Evolutionary conservation across 441 rosid species (phyloP), one percentile per base, ranked within the genome.

Genomic region (Theobroma grandiflorum): DNA sequence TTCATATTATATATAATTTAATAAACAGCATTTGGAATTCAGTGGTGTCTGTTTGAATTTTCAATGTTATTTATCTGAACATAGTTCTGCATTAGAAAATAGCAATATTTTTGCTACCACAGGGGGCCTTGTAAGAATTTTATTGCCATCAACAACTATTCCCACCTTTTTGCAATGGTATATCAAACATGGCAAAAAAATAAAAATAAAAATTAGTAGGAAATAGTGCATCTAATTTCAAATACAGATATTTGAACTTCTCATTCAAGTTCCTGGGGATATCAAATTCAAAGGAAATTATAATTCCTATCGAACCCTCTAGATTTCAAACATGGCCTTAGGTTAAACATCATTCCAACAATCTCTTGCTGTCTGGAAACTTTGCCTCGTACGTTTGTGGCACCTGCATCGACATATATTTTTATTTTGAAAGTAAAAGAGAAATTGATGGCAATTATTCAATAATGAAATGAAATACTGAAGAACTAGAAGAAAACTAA

Each of bases 341-440:
- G 58, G 20, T 33, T 37, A 61, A 43, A 59, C 31, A 50, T 33
- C 65, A 20, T 58, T 26, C 15, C 40, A 31, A 76, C 82, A 85
- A 85, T 76, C 80, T 85, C 85, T 88, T 84, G 85, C 94, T 84
- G 64, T 90, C 92, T 0, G 91, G 95, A 79, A 96, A 96, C 74
- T 90, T 89, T 11, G 87, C 79, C 79, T 93, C 95, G 33, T 93
- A 96, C 14, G 82, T 73, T 74, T 86, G 87, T 26, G 93, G 97
- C 12, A 80, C 86, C 98, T 94, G 92, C 42, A 49, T 12, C 16
- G 61, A 35, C 62, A 16, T 33, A 33, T 15, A 6, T 50, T 52
- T 26, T 59, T 35, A 31, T 43, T 65, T 61, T 6, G 6, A 10
- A 6, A 33, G 40, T 33, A 9, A 74, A 38, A 38, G 6, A 4